phyloP scores from a whole-genome alignment of 169 alveolate genomes.

The Plasmodium inui region DNA sequence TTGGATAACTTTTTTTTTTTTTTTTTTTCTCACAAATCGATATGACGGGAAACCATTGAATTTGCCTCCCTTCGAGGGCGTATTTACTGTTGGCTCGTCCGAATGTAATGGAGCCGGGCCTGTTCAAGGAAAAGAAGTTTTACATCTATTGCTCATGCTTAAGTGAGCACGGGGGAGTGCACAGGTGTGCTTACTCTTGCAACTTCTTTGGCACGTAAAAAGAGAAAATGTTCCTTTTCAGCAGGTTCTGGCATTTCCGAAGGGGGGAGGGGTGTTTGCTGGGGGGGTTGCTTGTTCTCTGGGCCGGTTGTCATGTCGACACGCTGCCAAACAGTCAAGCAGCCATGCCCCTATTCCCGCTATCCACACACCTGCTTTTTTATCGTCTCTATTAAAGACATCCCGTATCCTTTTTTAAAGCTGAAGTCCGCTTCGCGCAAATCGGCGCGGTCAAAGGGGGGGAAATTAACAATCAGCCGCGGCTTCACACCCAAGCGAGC shows the following conservation, averaged over 20 bases:
- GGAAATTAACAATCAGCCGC: neutral
- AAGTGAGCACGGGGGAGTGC: neutral
- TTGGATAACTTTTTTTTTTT: neutral
- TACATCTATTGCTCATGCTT: neutral
- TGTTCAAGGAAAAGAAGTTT: slow-evolving; percentile 2
- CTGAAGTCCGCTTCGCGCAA: slow-evolving; percentile 47
- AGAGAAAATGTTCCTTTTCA: slow-evolving; percentile 89
- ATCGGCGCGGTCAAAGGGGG: neutral
- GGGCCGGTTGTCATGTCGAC: neutral
- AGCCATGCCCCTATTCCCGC: neutral
- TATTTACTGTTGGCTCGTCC: slow-evolving; percentile 92
- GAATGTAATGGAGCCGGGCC: slow-evolving; percentile 80
- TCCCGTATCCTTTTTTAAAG: slow-evolving; percentile 30
- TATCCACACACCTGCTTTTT: slow-evolving; percentile 74
- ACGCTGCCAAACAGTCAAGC: neutral
- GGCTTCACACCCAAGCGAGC: neutral
- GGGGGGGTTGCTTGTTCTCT: neutral
- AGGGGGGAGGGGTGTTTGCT: neutral
- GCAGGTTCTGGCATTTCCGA: slow-evolving; percentile 70
- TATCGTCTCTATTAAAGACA: slow-evolving; percentile 85
- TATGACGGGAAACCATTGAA: slow-evolving; percentile 92
- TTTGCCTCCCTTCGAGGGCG: slow-evolving; percentile 84
- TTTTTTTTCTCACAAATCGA: slow-evolving; percentile 80
- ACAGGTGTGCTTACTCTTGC: slow-evolving; percentile 2
- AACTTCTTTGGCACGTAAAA: slow-evolving; percentile 80